A percentile compares a stretch with the other conserved stretches of the same genome.
Evolutionary conservation across 805 yeast species (phyloP).

Genomic region (Saccharomycopsis sp.): DNA sequence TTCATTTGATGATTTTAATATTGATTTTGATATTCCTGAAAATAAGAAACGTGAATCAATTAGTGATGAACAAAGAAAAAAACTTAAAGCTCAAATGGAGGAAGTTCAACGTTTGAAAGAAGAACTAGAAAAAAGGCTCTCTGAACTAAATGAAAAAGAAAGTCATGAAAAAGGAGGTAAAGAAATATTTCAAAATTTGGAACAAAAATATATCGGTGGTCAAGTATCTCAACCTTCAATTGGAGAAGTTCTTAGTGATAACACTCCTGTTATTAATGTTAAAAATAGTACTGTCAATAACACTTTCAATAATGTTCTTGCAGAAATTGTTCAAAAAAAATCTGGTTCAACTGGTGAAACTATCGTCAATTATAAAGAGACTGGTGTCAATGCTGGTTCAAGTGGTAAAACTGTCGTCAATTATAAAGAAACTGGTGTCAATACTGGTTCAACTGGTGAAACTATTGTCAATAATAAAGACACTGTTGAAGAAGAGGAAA

Average conservation of each 20-base stretch:
- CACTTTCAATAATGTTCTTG: constrained; percentile 8
- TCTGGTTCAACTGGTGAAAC: not conserved
- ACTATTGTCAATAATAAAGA: too few relatives aligned
- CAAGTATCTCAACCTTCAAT: constrained; percentile 9
- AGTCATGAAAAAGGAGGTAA: constrained; percentile 6
- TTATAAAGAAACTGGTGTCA: too few relatives aligned
- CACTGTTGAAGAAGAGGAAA: too few relatives aligned
- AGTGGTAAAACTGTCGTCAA: too few relatives aligned
- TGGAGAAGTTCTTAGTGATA: constrained; percentile 5
- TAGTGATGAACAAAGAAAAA: constrained; percentile 18
- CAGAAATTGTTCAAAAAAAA: constrained; percentile 8
- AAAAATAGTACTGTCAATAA: not conserved
- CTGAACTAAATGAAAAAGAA: constrained; percentile 22
- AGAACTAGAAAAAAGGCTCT: constrained; percentile 30
- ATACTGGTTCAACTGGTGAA: not conserved
- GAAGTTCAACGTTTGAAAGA: constrained; percentile 33
- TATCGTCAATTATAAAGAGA: too few relatives aligned
- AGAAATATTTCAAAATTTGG: constrained; percentile 8
- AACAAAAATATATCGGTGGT: constrained; percentile 14
- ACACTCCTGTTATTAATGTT: not conserved
- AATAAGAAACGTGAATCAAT: constrained; percentile 17
- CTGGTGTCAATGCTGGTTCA: too few relatives aligned
- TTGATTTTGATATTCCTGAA: constrained; percentile 31
- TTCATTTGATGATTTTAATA: constrained; percentile 54
- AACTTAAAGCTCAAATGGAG: constrained; percentile 29